These are phyloP conservation scores for Fusarium veterinarium DNA, from an alignment of 2,329 filamentous ascomycete genomes.

Conservation along the genomic window DNA sequence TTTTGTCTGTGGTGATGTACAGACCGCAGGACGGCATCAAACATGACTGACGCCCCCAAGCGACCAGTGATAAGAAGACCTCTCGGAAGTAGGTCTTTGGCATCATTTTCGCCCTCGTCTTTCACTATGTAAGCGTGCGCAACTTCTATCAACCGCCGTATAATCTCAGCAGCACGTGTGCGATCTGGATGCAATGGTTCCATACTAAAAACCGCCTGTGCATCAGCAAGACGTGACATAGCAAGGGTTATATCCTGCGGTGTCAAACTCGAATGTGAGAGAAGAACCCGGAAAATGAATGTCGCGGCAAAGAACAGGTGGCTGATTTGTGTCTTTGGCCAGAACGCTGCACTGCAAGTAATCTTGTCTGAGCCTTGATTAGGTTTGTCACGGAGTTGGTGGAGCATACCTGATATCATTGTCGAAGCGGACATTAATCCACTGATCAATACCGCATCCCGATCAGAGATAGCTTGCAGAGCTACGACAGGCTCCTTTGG, in stretches of 20 bases:
- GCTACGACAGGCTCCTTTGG: rapidly evolving
- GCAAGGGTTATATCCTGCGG: neutral
- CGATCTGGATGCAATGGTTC: neutral
- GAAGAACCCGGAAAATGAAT: neutral
- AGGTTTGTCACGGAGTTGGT: rapidly evolving
- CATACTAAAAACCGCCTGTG: neutral
- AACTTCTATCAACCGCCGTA: neutral
- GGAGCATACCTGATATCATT: neutral
- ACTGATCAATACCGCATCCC: neutral
- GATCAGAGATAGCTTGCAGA: rapidly evolving
- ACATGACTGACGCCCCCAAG: neutral
- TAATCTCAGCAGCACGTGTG: neutral
- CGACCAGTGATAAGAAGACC: neutral
- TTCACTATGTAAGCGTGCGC: too few species aligned
- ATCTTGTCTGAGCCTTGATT: rapidly evolving
- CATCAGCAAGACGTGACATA: neutral
- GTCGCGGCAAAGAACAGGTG: neutral
- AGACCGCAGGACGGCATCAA: neutral
- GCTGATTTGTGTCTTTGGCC: neutral
- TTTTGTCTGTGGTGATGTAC: neutral
- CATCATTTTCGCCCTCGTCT: rapidly evolving
- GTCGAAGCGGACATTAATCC: neutral
- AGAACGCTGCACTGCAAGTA: neutral
- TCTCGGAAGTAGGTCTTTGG: neutral
- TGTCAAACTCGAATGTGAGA: neutral